These are phyloP conservation scores for Oryza meyeriana DNA, from an alignment of 176 grass and related monocot genomes.

Conservation along the genomic window DNA sequence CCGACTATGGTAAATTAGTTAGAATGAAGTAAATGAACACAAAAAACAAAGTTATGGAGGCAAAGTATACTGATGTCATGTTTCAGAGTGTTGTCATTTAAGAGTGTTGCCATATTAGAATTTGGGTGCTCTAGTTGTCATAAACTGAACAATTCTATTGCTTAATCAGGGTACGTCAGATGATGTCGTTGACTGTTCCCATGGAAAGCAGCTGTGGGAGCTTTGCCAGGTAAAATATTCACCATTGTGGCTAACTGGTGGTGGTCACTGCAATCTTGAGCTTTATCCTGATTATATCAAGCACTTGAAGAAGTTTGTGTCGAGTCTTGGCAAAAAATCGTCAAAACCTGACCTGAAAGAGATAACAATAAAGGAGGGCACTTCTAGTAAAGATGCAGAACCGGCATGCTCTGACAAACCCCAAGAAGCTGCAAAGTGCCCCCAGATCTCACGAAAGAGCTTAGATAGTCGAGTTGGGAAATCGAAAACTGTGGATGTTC, in stretches of 20 bases:
- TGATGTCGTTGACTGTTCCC: constrained; percentile 90
- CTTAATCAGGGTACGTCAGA: constrained; percentile 83
- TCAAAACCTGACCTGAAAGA: constrained; percentile 50
- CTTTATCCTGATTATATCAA: constrained; percentile 85
- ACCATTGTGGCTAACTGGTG: constrained; percentile 84
- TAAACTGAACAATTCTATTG: constrained; percentile 36
- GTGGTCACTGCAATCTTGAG: constrained; percentile 97
- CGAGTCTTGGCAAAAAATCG: constrained; percentile 45
- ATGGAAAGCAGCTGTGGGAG: constrained; percentile 94
- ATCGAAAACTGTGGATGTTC: constrained; percentile 68
- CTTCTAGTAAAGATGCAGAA: constrained; percentile 28
- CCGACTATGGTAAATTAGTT: not conserved
- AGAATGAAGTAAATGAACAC: not conserved
- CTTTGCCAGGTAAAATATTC: constrained; percentile 95
- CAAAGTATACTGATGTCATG: not conserved
- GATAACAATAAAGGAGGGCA: constrained; percentile 7
- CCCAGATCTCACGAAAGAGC: constrained; percentile 79
- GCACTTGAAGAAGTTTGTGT: constrained; percentile 81
- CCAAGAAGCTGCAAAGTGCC: constrained; percentile 47
- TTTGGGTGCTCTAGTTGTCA: not conserved
- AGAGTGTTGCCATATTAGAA: constrained; percentile 7
- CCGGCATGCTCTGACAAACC: constrained; percentile 29
- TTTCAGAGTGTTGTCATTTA: constrained; percentile 16
- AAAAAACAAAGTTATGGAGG: constrained; percentile 6
- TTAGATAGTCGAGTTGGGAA: constrained; percentile 82